Base-by-base conservation (phyloP, 2,329 filamentous ascomycete species). In the Clarireedia paspali region DNA sequence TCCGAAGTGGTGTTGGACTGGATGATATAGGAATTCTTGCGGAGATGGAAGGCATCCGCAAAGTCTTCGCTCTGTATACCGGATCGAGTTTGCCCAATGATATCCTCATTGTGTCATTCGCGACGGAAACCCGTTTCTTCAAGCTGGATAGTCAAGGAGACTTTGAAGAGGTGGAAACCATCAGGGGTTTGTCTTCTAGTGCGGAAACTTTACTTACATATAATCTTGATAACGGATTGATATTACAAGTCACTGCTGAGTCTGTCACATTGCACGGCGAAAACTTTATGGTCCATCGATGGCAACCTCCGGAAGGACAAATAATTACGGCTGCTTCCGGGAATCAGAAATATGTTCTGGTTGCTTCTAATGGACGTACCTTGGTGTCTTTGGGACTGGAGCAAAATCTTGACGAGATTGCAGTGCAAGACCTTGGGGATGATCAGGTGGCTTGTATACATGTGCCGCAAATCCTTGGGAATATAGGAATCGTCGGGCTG, bases 1-100 rank as follows among this genome's bases (percentile, higher is more conserved):
- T 99, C 23, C 82, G 94, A 54, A 97, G 92, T 68, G 95, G 94
- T 50, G 91, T 99, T 50, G 91, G 91, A 0, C 79, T 97, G 51
- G 90, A 96, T 68, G 90, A 96, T 55, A 74, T 91, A 15, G 92
- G 91, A 20, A 79, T 92, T 5, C 75, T 97, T 7, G 88, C 85
- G 38, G 87, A 95, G 47, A 84, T 97, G 73, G 77, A 84, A 34
- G 81, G 85, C 67, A 84, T 89, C 44, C 83, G 83, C 54, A 83
- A 85, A 26, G 72, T 96, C 1, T 95, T 91, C 74, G 78, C 85
- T 3, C 69, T 95, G 14, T 76, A 74, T 62, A 74, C 77, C 5
- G 79, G 80, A 57, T 65, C 76, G 53, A 71, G 72, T 0, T 72
- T 74, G 39, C 69, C 70, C 15, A 74, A 74, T 24, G 89, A 99